Base-by-base conservation (phyloP, 495 filamentous ascomycete species). In the Penicillium cataractarum region DNA sequence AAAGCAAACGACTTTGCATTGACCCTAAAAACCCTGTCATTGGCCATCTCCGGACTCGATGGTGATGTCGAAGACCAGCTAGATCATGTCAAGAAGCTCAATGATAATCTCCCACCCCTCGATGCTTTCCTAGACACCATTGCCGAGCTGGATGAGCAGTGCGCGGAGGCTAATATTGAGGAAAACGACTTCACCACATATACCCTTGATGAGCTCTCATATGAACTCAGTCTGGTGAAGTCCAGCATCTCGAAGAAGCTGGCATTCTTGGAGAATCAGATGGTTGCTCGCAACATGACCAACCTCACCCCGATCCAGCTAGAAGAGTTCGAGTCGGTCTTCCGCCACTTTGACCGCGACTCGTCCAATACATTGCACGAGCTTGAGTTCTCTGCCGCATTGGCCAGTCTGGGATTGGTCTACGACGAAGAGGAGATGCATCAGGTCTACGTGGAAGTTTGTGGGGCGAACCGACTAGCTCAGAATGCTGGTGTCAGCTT, bases 141-240 rank as follows among this genome's bases (percentile, higher is more conserved):
- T 65, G 89, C 85, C 4, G 87, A 84, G 12, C 81, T 97, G 29
- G 92, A 96, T 67, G 84, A 86, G 65, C 92, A 97, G 76, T 98
- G 96, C 72, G 86, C 87, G 44, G 93, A 99, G 80, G 95, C 95
- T 48, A 98, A 98, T 74, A 96, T 97, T 49, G 95, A 99, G 75
- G 95, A 99, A 72, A 99, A 99, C 74, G 95, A 99, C 76, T 97
- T 94, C 77, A 99, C 95, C 6, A 97, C 94, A 3, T 97, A 97
- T 78, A 96, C 92, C 12, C 92, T 97, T 69, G 95, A 99, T 72
- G 95, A 99, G 73, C 84, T 99, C 21, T 87, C 87, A 49, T 99
- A 99, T 81, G 95, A 99, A 73, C 83, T 97, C 39, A 90, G 90
- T 6, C 83, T 99, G 5, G 95, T 97, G 31, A 91, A 90, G 61